These are phyloP conservation scores for Coemansia sp. DNA, from an alignment of 192 early-diverging fungal genomes.

Conservation along the genomic window DNA sequence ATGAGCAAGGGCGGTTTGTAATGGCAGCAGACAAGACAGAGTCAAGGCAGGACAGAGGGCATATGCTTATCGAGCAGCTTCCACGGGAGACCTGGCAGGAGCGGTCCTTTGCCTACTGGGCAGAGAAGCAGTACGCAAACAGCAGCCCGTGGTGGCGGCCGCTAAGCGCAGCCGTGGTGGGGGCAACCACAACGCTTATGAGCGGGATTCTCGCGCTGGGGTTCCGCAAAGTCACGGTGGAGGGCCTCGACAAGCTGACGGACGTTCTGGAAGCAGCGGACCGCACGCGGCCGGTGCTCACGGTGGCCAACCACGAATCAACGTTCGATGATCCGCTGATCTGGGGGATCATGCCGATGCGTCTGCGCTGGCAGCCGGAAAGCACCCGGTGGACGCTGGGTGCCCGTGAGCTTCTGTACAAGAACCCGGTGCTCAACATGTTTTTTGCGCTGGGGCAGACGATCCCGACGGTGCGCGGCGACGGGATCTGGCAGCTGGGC, in stretches of 20 bases:
- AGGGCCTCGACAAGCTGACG: constrained; percentile 62
- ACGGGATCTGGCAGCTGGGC: constrained; percentile 80
- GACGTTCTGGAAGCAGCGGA: constrained; percentile 50
- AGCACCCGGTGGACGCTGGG: constrained; percentile 79
- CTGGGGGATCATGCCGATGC: constrained; percentile 69
- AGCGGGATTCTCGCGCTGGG: constrained; percentile 19
- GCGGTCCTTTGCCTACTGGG: constrained; percentile 50
- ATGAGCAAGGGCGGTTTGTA: no score
- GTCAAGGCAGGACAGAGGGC: neutral
- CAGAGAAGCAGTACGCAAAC: constrained; percentile 25
- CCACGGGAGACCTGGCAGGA: constrained; percentile 30
- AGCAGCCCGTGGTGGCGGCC: constrained; percentile 38
- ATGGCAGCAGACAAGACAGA: neutral
- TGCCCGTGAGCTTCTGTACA: constrained; percentile 85
- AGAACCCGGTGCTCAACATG: constrained; percentile 52
- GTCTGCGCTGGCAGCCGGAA: constrained; percentile 49
- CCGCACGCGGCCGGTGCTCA: constrained; percentile 61
- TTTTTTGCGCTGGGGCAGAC: constrained; percentile 81
- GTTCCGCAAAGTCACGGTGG: constrained; percentile 44
- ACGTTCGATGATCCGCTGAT: constrained; percentile 72
- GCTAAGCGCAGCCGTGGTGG: constrained; percentile 35
- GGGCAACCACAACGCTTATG: constrained; percentile 22
- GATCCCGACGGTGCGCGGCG: constrained; percentile 79
- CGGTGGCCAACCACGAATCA: constrained; percentile 75
- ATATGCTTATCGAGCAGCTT: constrained; percentile 25